Percentiles rank a stretch among this genome's conserved stretches.
Conservation (phyloP, 495 filamentous ascomycete species). For the Pseudotulostoma volvatum region DNA sequence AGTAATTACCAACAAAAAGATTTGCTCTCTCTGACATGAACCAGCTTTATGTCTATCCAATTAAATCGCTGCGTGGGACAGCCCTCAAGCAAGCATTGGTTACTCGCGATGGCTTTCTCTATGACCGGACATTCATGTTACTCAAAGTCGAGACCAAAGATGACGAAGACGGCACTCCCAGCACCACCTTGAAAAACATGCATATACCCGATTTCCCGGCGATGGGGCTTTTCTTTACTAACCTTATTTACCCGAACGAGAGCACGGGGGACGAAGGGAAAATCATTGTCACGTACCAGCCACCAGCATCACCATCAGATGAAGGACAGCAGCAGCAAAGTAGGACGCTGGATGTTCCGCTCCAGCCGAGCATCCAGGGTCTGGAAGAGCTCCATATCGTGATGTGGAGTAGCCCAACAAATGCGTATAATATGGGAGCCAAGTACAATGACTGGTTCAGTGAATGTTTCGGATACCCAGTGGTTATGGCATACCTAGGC, state of each 20-base stretch:
- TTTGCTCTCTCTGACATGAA: no score
- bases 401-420: conserved; percentile 48
- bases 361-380: conserved; percentile 35
- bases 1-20: no score
- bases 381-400: conserved; percentile 36
- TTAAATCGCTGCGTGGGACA: conserved; percentile 66
- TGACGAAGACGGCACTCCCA: conserved; percentile 3
- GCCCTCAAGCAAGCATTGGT: conserved; percentile 37
- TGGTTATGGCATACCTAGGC: conserved; percentile 55
- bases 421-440: conserved; percentile 49
- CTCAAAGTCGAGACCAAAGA: conserved; percentile 30
- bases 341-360: conserved; percentile 37
- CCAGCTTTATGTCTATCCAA: conserved; percentile 74
- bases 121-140: conserved; percentile 72
- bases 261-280: conserved; percentile 14
- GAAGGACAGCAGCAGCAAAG: conserved; percentile 7
- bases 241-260: conserved; percentile 24
- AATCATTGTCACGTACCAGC: conserved; percentile 40
- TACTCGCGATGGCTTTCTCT: conserved; percentile 48
- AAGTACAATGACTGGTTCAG: conserved; percentile 61
- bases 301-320: conserved; percentile 14
- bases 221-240: conserved; percentile 52
- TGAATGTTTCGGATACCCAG: conserved; percentile 46
- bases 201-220: conserved; percentile 44
- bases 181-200: conserved; percentile 41